phyloP scores from a whole-genome alignment of 2,329 filamentous ascomycete species.

The Arachnopeziza araneosa region DNA sequence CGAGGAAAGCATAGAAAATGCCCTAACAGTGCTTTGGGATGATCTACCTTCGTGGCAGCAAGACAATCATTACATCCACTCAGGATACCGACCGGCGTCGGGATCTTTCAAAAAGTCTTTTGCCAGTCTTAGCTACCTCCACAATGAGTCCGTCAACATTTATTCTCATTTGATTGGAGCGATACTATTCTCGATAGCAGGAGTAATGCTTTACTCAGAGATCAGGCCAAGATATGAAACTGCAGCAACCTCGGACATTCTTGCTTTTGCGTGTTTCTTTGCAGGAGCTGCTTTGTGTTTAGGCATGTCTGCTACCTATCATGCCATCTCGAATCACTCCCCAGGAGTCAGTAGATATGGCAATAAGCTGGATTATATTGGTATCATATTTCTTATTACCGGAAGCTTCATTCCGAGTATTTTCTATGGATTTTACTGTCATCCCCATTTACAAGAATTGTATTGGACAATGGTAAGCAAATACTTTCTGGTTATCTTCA shows the following conservation, averaged over 20 bases:
- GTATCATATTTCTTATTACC: constrained; percentile 86
- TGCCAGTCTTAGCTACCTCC: constrained; percentile 53
- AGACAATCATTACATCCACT: constrained; percentile 65
- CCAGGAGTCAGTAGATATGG: constrained; percentile 71
- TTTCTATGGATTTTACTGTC: constrained; percentile 79
- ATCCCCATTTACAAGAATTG: constrained; percentile 55
- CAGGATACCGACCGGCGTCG: constrained; percentile 59
- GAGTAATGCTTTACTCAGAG: constrained; percentile 47
- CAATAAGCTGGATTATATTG: constrained; percentile 91
- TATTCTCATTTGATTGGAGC: constrained; percentile 66
- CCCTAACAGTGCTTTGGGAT: constrained; percentile 42
- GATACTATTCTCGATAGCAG: constrained; percentile 47
- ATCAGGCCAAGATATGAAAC: constrained; percentile 61
- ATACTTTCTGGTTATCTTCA: neutral
- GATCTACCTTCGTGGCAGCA: constrained; percentile 48
- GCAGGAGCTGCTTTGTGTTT: constrained; percentile 66
- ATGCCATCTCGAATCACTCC: constrained; percentile 82
- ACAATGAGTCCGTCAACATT: constrained; percentile 64
- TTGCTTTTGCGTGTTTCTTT: constrained; percentile 76
- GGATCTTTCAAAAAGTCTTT: constrained; percentile 55
- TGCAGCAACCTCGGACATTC: constrained; percentile 57
- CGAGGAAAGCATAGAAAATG: constrained; percentile 33
- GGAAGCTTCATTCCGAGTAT: constrained; percentile 86
- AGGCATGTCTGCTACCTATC: constrained; percentile 79
- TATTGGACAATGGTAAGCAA: constrained; percentile 70